Evolutionary conservation across 768 basidiomycete species (phyloP), one percentile per base, ranked within the genome.

Genomic region (Mycena floridula): DNA sequence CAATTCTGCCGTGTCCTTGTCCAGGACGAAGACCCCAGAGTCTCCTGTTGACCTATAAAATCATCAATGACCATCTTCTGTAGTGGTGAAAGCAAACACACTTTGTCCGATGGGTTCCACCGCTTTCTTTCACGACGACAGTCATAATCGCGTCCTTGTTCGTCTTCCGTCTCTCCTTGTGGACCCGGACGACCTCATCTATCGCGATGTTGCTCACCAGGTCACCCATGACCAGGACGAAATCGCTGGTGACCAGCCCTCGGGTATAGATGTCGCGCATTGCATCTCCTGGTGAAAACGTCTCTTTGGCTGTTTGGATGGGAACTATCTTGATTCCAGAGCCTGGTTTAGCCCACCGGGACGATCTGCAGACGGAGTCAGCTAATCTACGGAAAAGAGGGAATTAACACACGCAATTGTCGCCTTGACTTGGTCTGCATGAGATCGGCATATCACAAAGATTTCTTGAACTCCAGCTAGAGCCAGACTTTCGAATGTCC

Each of bases 81-180:
- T 47, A 37, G 37, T 25, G 39, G 7, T 45, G 36, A 39, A 38
- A 45, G 32, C 27, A 32, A 44, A 62, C 77, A 43, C 51, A 86
- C 89, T 84, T 78, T 39, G 87, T 87, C 39, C 86, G 70, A 65
- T 89, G 89, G 49, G 59, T 65, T 7, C 71, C 72, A 12, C 85
- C 85, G 53, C 79, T 79, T 64, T 86, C 82, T 63, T 89, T 89
- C 46, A 89, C 86, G 12, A 90, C 91, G 73, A 98, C 91, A 22
- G 92, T 93, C 91, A 99, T 93, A 57, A 93, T 91, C 28, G 86
- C 89, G 59, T 97, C 89, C 68, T 90, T 89, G 63, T 94, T 90
- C 48, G 72, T 77, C 63, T 83, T 85, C 49, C 91, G 72, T 41
- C 92, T 70, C 61, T 88, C 87, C 72, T 86, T 92, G 69, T 97